Conservation (phyloP, 345 rosid species). For the Ceriops tagal region DNA sequence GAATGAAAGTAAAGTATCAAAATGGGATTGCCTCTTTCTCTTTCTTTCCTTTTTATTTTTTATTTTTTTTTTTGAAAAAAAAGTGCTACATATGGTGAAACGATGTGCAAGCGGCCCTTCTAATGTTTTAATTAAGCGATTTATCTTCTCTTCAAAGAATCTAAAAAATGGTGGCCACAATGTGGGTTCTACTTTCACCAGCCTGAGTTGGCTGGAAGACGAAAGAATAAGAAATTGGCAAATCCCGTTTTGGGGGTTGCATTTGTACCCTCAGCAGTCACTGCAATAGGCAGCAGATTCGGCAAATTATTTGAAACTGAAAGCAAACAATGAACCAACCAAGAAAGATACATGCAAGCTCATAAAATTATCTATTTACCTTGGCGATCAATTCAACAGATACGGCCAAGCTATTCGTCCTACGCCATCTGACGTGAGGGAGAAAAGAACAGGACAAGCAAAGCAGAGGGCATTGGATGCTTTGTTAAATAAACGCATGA, state of each 20-base stretch:
- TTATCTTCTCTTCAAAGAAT: too few species aligned
- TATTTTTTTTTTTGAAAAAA: too few species aligned
- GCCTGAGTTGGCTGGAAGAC: too few species aligned
- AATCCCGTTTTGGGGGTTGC: slow-evolving; percentile 4
- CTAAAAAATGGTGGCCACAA: too few species aligned
- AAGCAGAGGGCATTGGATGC: slow-evolving; percentile 22
- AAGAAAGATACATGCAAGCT: not conserved
- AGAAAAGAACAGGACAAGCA: slow-evolving; percentile 5
- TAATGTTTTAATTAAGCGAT: too few species aligned
- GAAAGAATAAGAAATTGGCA: slow-evolving; percentile 11
- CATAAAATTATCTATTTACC: not conserved
- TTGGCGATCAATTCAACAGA: slow-evolving; percentile 12
- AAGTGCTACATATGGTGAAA: too few species aligned
- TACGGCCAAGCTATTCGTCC: slow-evolving; percentile 6
- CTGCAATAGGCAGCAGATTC: slow-evolving; percentile 5
- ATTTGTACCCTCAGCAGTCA: slow-evolving; percentile 20
- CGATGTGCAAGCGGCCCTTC: too few species aligned
- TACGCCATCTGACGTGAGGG: slow-evolving; percentile 5
- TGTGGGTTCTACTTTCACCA: too few species aligned
- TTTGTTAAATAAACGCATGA: slow-evolving; percentile 17
- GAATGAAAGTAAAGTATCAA: too few species aligned
- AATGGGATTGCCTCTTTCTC: too few species aligned
- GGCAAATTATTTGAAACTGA: slow-evolving; percentile 8
- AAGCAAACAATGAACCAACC: slow-evolving; percentile 17
- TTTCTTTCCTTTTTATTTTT: too few species aligned